Percentiles rank a stretch among this genome's conserved stretches.
These are phyloP conservation scores for Colletotrichum shisoi DNA, from an alignment of 2,329 filamentous ascomycete genomes.

Conservation along the genomic window DNA sequence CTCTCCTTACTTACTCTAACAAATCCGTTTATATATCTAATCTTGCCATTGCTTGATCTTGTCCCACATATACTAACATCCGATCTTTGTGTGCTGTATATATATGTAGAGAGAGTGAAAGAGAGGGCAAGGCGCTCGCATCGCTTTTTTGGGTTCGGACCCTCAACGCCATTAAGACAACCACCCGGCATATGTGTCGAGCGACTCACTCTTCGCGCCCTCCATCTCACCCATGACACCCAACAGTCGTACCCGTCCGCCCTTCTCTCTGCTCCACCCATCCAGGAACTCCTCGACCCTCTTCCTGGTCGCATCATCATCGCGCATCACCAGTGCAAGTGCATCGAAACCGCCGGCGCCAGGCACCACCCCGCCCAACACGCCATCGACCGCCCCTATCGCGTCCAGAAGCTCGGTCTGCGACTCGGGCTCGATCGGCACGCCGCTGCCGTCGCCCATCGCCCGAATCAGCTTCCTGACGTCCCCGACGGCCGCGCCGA, in stretches of 20 bases:
- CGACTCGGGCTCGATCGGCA: conserved; percentile 86
- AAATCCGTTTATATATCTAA: background rate
- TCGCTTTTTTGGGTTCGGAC: too few species aligned
- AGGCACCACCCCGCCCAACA: conserved; percentile 90
- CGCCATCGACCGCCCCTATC: conserved; percentile 74
- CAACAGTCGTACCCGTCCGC: conserved; percentile 72
- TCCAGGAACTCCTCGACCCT: conserved; percentile 69
- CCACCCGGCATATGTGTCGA: conserved; percentile 57
- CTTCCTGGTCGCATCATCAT: conserved; percentile 70
- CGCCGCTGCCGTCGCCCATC: conserved; percentile 77
- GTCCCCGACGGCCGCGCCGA: conserved; percentile 57
- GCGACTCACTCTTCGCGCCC: conserved; percentile 62
- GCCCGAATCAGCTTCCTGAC: conserved; percentile 72
- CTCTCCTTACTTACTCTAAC: background rate
- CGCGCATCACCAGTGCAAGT: conserved; percentile 78
- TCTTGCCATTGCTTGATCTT: background rate
- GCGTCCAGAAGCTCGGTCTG: conserved; percentile 88
- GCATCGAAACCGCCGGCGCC: conserved; percentile 96
- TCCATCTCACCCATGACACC: conserved; percentile 76
- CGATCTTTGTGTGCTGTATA: background rate
- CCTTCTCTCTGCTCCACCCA: conserved; percentile 68
- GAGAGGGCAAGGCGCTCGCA: background rate
- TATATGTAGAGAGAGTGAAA: background rate
- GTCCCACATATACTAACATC: too few species aligned
- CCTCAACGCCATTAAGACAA: conserved; percentile 41